Evolutionary conservation across 768 basidiomycete species (phyloP), one percentile per base, ranked within the genome.

Genomic region (Lentinula sp.): DNA sequence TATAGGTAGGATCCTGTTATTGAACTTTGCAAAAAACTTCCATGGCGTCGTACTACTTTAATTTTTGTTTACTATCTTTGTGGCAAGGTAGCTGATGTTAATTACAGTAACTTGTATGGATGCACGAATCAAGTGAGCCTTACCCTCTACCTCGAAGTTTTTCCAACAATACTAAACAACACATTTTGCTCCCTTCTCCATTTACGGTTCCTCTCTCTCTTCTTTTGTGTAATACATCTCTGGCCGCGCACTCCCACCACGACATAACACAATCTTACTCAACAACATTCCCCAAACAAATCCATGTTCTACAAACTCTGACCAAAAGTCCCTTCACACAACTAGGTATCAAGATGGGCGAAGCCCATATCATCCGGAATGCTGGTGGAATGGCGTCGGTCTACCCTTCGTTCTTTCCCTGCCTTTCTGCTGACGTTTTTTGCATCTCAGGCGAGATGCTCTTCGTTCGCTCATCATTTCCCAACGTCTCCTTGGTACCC

Each of bases 321-420:
- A 23, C 28, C 35, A 56, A 32, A 60, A 81, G 79, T 63, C 76
- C 77, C 18, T 76, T 74, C 28, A 74, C 74, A 1, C 71, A 76
- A 39, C 73, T 82, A 10, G 82, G 81, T 12, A 66, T 82, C 58
- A 69, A 77, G n/a, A 73, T 77, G 37, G 83, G 82, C 13, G 81
- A 81, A 39, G 79, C 80, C 7, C 80, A 81, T 66, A 73, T 82
- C 45, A 80, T 84, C 62, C 76, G 82, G 41, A 84, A 84, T 61
- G 82, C 79, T 10, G 82, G 82, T 37, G 79, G 80, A 37, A 64
- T 70, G 56, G 79, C 76, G 80, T 81, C 66, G 35, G 79, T 74
- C 5, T 18, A 32, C n/a, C 33, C 37, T 28, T 23, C 43, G 9
- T 60, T 35, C 20, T 7, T 37, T 32, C 39, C 49, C n/a, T 28